Evolutionary conservation across 768 basidiomycete genomes (phyloP), one percentile per base, ranked within the genome.

Genomic region (Leccinum subtestaceum): DNA sequence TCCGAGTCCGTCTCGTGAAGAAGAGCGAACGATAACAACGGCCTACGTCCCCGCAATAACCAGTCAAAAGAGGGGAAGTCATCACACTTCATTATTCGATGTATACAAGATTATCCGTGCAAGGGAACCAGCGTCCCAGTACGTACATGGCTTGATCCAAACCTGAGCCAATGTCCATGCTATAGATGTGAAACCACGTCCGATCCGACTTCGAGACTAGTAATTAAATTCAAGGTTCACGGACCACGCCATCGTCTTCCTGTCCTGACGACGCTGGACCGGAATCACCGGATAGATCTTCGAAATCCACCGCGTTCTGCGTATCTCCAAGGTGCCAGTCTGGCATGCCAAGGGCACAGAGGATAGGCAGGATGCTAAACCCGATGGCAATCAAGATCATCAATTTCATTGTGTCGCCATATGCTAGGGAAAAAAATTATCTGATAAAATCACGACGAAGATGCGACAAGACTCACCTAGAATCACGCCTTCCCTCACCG

Each of bases 261-360:
- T 31, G 32, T 23, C 15, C 36, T n/a, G 25, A 10, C 5, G 58
- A 49, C 17, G 19, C 21, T 36, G 61, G 65, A 34, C 69, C 64
- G 32, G 32, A 34, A 0, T 34, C 12, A 5, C 32, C 12, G 2
- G 64, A 62, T n/a, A 70, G 43, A 57, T 71, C 64, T 25, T 57
- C 52, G 7, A 55, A 51, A 29, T 90, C 87, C 15, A 87, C 80
- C 0, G 88, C 86, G 68, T 90, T 91, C 72, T 91, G 89, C 45
- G 74, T 75, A 64, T 88, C 83, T 15, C 85, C 84, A 53, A 93
- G 83, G 60, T 82, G 79, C 79, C 84, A 86, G 65, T 89, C 76
- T 13, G 83, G 82, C 76, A 88, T 85, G 55, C 83, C 73, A 63
- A 88, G 72, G 2, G 87, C 72, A 58, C 85, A 75, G 31, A 83